Conservation (phyloP, 805 yeast species). For the Maudiozyma pseudohumilis region DNA sequence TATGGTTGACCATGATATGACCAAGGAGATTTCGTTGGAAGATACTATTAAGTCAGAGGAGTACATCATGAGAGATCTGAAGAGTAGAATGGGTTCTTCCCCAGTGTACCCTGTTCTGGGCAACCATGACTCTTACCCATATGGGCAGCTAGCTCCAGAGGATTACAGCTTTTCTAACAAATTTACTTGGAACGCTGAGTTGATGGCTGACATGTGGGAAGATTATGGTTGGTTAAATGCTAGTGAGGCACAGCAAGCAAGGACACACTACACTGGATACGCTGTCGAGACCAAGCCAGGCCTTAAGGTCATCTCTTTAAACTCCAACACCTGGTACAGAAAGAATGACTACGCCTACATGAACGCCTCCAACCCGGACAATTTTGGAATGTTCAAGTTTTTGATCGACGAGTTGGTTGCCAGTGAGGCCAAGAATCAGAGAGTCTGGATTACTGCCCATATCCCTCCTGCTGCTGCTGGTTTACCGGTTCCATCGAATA, state of each 20-base stretch:
- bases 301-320: neutral
- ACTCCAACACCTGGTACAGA: neutral
- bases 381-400: neutral
- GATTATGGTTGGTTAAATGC: slow-evolving; percentile 1
- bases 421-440: neutral
- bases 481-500: neutral
- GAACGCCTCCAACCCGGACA: neutral
- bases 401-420: neutral
- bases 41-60: neutral
- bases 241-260: neutral
- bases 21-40: neutral
- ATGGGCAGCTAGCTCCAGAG: neutral
- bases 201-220: neutral
- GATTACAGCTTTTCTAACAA: neutral
- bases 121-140: neutral
- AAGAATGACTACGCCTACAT: neutral
- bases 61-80: neutral
- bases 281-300: neutral
- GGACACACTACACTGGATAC: neutral
- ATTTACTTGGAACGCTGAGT: neutral
- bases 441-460: neutral
- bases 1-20: neutral
- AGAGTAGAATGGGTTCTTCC: neutral
- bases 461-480: neutral
- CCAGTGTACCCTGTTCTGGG: neutral